Conservation (phyloP, 805 yeast species). For the Saccharomycopsis capsularis region DNA sequence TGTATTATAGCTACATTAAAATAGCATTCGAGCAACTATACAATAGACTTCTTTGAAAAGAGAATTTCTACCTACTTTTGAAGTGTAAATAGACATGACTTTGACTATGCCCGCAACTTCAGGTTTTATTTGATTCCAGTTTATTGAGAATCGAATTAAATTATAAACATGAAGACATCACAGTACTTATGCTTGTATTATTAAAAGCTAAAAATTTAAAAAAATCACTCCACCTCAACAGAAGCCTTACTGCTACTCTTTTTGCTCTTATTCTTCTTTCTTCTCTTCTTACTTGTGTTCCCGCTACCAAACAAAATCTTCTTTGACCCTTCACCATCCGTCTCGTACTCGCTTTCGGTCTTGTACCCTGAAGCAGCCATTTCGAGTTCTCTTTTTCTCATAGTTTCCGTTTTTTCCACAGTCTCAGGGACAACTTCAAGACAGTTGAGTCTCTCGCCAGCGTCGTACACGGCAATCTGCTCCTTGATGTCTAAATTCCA, state of each 20-base stretch:
- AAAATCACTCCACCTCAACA: conserved; percentile 14
- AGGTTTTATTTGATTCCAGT: no score
- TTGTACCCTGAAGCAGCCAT: conserved; percentile 47
- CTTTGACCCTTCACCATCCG: conserved; percentile 62
- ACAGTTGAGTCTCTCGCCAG: conserved; percentile 89
- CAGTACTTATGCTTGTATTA: no score
- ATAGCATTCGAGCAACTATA: no score
- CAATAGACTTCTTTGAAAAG: no score
- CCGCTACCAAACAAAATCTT: conserved; percentile 45
- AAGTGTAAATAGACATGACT: no score
- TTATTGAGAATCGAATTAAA: no score
- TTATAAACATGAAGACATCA: no score
- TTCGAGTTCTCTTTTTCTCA: conserved; percentile 49
- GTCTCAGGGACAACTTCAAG: conserved; percentile 68
- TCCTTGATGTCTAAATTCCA: conserved; percentile 70
- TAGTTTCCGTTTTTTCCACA: conserved; percentile 64
- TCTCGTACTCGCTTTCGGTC: conserved; percentile 69
- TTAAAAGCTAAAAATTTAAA: no score
- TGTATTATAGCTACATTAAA: no score
- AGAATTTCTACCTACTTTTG: no score
- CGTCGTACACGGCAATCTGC: conserved; percentile 83
- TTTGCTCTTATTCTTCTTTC: conserved; percentile 32
- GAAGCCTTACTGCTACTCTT: conserved; percentile 5
- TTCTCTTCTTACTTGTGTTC: conserved; percentile 33
- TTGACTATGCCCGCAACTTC: no score